These are phyloP conservation scores for Chrysoporthe austroafricana DNA, from an alignment of 2,329 filamentous ascomycete species.

Conservation along the genomic window DNA sequence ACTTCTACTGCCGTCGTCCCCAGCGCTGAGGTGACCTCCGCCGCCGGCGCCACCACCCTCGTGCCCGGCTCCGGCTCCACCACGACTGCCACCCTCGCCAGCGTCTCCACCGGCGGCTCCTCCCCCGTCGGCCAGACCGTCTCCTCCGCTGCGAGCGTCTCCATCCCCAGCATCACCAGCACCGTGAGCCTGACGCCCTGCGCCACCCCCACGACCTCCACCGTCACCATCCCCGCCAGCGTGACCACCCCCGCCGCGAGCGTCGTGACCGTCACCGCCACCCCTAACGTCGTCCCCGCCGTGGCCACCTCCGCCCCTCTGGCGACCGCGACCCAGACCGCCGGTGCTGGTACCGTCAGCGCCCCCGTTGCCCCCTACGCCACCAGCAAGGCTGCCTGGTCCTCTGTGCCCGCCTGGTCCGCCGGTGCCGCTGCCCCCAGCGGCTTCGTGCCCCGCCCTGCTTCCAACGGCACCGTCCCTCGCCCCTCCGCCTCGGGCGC, in stretches of 20 bases:
- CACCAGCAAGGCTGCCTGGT: neutral
- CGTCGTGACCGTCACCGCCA: conserved; percentile 28
- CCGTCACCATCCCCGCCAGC: conserved; percentile 31
- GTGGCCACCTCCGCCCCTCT: neutral
- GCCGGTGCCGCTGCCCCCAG: conserved; percentile 24
- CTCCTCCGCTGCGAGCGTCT: neutral
- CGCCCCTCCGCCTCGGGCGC: conserved; percentile 17
- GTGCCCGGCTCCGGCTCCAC: neutral
- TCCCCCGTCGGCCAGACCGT: conserved; percentile 14
- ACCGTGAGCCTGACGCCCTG: conserved; percentile 26
- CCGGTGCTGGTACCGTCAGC: neutral
- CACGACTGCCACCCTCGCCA: neutral
- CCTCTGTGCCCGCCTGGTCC: conserved; percentile 10
- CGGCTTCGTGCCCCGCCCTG: conserved; percentile 22
- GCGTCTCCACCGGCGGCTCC: conserved; percentile 6
- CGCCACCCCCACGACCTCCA: conserved; percentile 29
- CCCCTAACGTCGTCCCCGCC: conserved; percentile 15
- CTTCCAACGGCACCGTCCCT: conserved; percentile 23
- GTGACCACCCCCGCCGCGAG: conserved; percentile 31
- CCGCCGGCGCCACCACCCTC: neutral
- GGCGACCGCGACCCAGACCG: conserved; percentile 6
- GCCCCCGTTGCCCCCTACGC: neutral
- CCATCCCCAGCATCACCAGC: conserved; percentile 23
- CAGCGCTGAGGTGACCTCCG: neutral
- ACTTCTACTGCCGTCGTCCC: conserved; percentile 1